A percentile compares a stretch with the other conserved stretches of the same genome.
phyloP scores from a whole-genome alignment of 169 alveolate species.

The Plasmodium gaboni region DNA sequence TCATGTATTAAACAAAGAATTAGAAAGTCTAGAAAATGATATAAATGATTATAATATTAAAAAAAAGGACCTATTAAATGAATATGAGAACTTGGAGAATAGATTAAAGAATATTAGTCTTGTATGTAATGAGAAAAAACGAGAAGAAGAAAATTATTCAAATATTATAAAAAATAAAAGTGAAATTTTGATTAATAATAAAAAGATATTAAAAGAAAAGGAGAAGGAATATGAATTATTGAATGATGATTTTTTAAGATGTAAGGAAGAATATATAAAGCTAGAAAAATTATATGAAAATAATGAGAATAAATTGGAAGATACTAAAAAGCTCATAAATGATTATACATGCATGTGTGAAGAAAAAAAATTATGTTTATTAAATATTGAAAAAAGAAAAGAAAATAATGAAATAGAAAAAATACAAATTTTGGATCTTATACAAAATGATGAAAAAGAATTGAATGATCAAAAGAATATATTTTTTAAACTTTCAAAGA shows the following conservation, averaged over 20 bases:
- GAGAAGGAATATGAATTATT: slow-evolving; percentile 33
- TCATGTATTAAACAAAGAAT: slow-evolving; percentile 3
- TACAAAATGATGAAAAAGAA: slow-evolving; percentile 43
- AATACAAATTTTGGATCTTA: slow-evolving; percentile 12
- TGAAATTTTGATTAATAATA: slow-evolving; percentile 20
- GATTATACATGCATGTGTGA: slow-evolving; percentile 5
- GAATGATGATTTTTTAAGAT: slow-evolving; percentile 19
- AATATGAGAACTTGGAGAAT: slow-evolving; percentile 17
- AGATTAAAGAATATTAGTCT: slow-evolving; percentile 13
- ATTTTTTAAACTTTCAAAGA: slow-evolving; percentile 59
- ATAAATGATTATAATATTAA: slow-evolving; percentile 12
- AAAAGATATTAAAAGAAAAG: slow-evolving; percentile 37
- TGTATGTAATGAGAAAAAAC: slow-evolving; percentile 29
- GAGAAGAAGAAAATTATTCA: slow-evolving; percentile 51
- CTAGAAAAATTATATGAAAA: not conserved
- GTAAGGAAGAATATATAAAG: slow-evolving; percentile 13
- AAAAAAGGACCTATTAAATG: slow-evolving; percentile 17
- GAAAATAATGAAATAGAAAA: slow-evolving; percentile 52
- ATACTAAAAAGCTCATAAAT: not conserved
- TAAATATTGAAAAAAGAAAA: slow-evolving; percentile 12
- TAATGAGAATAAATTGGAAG: slow-evolving; percentile 28
- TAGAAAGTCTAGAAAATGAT: slow-evolving; percentile 30
- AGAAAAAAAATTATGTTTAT: slow-evolving; percentile 8
- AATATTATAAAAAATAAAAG: slow-evolving; percentile 28
- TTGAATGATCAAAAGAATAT: slow-evolving; percentile 27